phyloP scores from a whole-genome alignment of 83 land plant species.

The Larix sibirica region DNA sequence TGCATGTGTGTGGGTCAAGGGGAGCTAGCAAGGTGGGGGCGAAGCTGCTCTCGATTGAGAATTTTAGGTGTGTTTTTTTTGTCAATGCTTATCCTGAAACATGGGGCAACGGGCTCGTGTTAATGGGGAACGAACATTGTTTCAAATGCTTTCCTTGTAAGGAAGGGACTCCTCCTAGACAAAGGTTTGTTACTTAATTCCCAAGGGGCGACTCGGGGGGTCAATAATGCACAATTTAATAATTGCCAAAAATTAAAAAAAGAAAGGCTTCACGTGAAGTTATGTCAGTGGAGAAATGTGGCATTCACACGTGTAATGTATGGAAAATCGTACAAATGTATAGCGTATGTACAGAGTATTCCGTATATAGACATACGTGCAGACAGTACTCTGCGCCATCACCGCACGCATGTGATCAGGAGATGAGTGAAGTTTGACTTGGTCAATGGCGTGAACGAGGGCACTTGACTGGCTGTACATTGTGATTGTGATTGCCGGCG shows the following conservation, averaged over 20 bases:
- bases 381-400: not conserved
- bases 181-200: not conserved
- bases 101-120: not conserved
- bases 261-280: not conserved
- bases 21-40: too few relatives aligned
- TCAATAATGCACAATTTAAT: not conserved
- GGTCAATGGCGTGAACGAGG: constrained; percentile 11
- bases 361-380: not conserved
- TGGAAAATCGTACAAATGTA: not conserved
- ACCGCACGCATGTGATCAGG: constrained; percentile 14
- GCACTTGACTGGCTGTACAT: too few relatives aligned
- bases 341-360: too few relatives aligned
- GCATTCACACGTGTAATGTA: not conserved
- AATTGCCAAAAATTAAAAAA: not conserved
- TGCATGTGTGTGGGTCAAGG: too few relatives aligned
- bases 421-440: not conserved
- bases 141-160: constrained; percentile 1
- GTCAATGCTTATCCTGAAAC: constrained; percentile 1
- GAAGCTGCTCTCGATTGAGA: too few relatives aligned
- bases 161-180: not conserved
- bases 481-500: too few relatives aligned
- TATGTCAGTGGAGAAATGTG: not conserved
- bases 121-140: not conserved
- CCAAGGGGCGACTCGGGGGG: not conserved
- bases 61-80: not conserved